Conservation (phyloP, 2,329 filamentous ascomycete genomes). For the Microdochium nivale region DNA sequence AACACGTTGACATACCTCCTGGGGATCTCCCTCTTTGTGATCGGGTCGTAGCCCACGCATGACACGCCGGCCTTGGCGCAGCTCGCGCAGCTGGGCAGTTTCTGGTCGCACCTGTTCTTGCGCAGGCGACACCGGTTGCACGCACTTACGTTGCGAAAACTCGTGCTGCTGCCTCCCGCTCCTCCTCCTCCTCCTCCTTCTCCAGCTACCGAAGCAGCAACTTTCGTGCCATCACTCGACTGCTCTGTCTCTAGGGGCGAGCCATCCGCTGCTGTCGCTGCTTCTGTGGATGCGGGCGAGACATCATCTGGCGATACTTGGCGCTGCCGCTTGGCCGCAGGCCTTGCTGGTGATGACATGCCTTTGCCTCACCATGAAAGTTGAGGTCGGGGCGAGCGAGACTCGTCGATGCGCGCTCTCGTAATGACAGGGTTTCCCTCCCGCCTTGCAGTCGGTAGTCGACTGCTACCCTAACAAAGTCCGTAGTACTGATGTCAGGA, state of each 20-base stretch:
- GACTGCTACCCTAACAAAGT: too few species aligned
- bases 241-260: slow-evolving; percentile 19
- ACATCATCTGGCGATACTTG: slow-evolving; percentile 37
- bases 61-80: slow-evolving; percentile 89
- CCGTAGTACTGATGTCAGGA: too few species aligned
- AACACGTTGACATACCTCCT: slow-evolving; percentile 57
- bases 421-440: too few species aligned
- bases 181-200: slow-evolving; percentile 10
- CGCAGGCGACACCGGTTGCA: slow-evolving; percentile 87
- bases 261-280: slow-evolving; percentile 24
- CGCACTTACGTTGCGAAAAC: slow-evolving; percentile 82
- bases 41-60: slow-evolving; percentile 93
- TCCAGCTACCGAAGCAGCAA: not conserved
- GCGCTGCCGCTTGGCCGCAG: slow-evolving; percentile 49
- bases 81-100: slow-evolving; percentile 79
- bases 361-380: slow-evolving; percentile 2
- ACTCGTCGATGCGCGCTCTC: too few species aligned
- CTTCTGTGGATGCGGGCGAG: slow-evolving; percentile 28
- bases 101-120: slow-evolving; percentile 94
- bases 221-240: slow-evolving; percentile 12
- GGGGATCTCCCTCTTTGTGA: slow-evolving; percentile 92
- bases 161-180: slow-evolving; percentile 51
- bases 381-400: too few species aligned
- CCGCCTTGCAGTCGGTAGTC: too few species aligned
- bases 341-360: slow-evolving; percentile 23